A percentile compares a stretch with the other conserved stretches of the same genome.
Evolutionary conservation across 495 filamentous ascomycete genomes (phyloP).

Genomic region (Penicillium daleae): DNA sequence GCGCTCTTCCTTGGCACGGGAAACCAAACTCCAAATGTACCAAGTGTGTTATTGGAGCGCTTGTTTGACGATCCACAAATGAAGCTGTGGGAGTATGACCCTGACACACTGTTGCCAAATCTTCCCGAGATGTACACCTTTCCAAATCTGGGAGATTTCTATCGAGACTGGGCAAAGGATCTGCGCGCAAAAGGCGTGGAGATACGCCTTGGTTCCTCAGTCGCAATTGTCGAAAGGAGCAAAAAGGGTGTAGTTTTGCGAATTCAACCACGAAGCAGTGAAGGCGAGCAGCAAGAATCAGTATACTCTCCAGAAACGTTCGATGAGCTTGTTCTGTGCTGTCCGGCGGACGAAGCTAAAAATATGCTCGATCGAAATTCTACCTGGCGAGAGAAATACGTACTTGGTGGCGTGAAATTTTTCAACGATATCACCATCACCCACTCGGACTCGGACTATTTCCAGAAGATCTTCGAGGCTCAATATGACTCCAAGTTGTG

Average conservation of each 20-base stretch:
- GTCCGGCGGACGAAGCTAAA: conserved; percentile 70
- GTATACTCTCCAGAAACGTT: conserved; percentile 48
- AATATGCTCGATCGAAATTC: conserved; percentile 65
- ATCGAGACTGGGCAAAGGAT: conserved; percentile 67
- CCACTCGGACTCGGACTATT: conserved; percentile 75
- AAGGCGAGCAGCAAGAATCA: conserved; percentile 4
- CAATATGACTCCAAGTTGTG: conserved; percentile 58
- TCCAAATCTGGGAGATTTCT: conserved; percentile 73
- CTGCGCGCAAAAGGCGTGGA: conserved; percentile 64
- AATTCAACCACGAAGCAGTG: conserved; percentile 1
- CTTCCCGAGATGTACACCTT: conserved; percentile 82
- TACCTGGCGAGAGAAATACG: conserved; percentile 64
- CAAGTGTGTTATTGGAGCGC: conserved; percentile 73
- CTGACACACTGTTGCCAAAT: conserved; percentile 69
- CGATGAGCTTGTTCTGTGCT: conserved; percentile 76
- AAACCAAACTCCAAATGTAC: conserved; percentile 78
- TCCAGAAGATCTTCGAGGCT: conserved; percentile 76
- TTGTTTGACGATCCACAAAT: conserved; percentile 75
- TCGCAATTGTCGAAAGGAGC: conserved; percentile 59
- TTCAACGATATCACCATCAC: conserved; percentile 85
- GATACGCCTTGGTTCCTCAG: conserved; percentile 65
- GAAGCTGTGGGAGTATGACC: conserved; percentile 75
- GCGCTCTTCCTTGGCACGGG: conserved; percentile 80
- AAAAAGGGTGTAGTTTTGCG: conserved; percentile 58
- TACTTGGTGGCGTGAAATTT: conserved; percentile 76